Percentiles rank a stretch among this genome's conserved stretches.
phyloP scores from a whole-genome alignment of 2,329 filamentous ascomycete species.

The Apiospora arundinis region DNA sequence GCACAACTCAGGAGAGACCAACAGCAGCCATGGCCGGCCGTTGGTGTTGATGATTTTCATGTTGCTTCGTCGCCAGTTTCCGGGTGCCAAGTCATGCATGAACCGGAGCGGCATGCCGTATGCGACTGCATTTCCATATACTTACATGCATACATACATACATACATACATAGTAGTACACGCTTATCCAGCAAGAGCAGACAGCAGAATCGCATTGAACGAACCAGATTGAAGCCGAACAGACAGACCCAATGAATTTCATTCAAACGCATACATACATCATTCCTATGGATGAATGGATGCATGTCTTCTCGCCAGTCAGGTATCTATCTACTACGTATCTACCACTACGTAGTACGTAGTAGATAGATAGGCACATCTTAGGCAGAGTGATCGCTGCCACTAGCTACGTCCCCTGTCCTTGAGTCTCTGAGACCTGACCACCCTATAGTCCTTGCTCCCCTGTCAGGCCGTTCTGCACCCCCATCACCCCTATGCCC shows the following conservation, averaged over 20 bases:
- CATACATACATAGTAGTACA: not conserved
- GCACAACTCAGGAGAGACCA: not conserved
- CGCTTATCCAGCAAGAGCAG: not conserved
- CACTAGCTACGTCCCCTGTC: not conserved
- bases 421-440: conserved; percentile 2
- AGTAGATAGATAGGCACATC: not conserved
- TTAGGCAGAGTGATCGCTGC: not conserved
- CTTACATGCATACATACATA: not conserved
- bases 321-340: not conserved
- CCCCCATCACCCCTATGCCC: not conserved
- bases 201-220: not conserved
- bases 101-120: not conserved
- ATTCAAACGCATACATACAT: not conserved
- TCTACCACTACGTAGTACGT: not conserved
- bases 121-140: no score
- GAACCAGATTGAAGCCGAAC: no score
- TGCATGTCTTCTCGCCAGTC: not conserved
- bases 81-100: conserved; percentile 14
- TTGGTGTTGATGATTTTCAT: not conserved
- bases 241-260: not conserved
- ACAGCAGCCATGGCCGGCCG: not conserved
- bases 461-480: not conserved
- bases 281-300: not conserved
- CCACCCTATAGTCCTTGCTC: not conserved
- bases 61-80: not conserved